Conservation (phyloP, 2,329 filamentous ascomycete genomes). For the Cordyceps cicadae region DNA sequence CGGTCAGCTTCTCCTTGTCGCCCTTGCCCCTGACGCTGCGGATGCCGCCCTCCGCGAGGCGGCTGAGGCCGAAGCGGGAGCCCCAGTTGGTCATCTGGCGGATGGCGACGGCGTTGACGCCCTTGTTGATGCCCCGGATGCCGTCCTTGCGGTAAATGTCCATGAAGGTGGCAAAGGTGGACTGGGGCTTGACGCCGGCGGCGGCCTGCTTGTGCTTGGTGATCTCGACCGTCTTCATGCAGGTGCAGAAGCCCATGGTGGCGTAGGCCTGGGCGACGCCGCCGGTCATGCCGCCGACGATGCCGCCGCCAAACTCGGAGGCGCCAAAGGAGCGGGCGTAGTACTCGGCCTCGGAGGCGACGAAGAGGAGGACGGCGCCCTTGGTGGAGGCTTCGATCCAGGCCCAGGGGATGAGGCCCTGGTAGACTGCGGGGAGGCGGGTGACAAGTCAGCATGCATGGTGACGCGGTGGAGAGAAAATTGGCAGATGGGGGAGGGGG, state of each 20-base stretch:
- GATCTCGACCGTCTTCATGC: constrained; percentile 99
- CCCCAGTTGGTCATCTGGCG: constrained; percentile 99
- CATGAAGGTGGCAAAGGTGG: constrained; percentile 93
- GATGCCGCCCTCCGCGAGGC: constrained; percentile 85
- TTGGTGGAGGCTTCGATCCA: constrained; percentile 99
- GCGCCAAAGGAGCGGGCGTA: constrained; percentile 78
- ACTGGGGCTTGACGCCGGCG: constrained; percentile 71
- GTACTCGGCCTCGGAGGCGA: constrained; percentile 96
- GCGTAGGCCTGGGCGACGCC: constrained; percentile 97
- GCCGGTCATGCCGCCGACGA: constrained; percentile 82
- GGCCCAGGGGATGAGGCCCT: constrained; percentile 98
- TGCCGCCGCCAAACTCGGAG: constrained; percentile 79
- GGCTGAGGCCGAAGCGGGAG: constrained; percentile 85
- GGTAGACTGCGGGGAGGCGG: constrained; percentile 65
- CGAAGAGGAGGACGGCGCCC: constrained; percentile 96
- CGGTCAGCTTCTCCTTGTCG: constrained; percentile 66
- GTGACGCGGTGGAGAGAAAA: background rate
- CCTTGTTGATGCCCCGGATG: constrained; percentile 92
- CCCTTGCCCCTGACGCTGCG: constrained; percentile 70
- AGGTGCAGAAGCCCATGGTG: constrained; percentile 99
- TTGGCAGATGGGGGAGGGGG: too few species aligned
- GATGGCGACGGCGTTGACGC: constrained; percentile 97
- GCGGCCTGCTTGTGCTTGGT: constrained; percentile 94
- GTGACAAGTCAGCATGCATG: constrained; percentile 18
- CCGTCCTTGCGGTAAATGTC: constrained; percentile 93